phyloP scores from a whole-genome alignment of 495 filamentous ascomycete species.

The Jackrogersella minutella region DNA sequence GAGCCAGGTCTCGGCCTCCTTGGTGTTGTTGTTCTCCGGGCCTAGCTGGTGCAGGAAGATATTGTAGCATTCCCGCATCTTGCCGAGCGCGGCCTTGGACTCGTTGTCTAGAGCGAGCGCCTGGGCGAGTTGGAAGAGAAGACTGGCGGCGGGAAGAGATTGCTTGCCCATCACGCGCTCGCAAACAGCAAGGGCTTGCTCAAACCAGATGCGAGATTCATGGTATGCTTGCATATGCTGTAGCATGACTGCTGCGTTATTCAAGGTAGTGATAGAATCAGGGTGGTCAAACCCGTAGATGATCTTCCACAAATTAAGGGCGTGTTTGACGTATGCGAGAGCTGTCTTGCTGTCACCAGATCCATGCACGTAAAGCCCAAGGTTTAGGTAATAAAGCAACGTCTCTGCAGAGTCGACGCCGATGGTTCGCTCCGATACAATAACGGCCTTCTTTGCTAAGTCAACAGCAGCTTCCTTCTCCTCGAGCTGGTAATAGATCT shows the following conservation, averaged over 20 bases:
- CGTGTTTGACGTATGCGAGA: constrained; percentile 86
- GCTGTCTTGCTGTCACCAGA: constrained; percentile 86
- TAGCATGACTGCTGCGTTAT: constrained; percentile 98
- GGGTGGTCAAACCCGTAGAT: constrained; percentile 94
- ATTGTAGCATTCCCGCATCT: constrained; percentile 94
- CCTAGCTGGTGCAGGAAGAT: constrained; percentile 90
- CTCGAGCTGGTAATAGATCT: constrained; percentile 93
- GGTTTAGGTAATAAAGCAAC: constrained; percentile 91
- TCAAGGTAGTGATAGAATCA: constrained; percentile 97
- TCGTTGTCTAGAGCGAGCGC: constrained; percentile 93
- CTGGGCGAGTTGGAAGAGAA: constrained; percentile 96
- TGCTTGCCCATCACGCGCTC: constrained; percentile 86
- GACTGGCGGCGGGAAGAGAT: constrained; percentile 91
- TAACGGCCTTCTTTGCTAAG: constrained; percentile 93
- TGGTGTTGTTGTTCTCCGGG: constrained; percentile 90
- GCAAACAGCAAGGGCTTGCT: constrained; percentile 85
- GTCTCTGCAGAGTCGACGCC: constrained; percentile 95
- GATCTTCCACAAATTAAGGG: constrained; percentile 94
- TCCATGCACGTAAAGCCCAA: constrained; percentile 93
- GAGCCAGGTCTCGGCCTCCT: constrained; percentile 94
- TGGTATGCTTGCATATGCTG: constrained; percentile 91
- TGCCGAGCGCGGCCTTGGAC: constrained; percentile 83
- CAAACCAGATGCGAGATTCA: constrained; percentile 95
- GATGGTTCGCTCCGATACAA: constrained; percentile 92
- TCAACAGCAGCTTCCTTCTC: constrained; percentile 96